Conservation (phyloP, 1,284 basidiomycete species). For the Rhodotorula sp. region DNA sequence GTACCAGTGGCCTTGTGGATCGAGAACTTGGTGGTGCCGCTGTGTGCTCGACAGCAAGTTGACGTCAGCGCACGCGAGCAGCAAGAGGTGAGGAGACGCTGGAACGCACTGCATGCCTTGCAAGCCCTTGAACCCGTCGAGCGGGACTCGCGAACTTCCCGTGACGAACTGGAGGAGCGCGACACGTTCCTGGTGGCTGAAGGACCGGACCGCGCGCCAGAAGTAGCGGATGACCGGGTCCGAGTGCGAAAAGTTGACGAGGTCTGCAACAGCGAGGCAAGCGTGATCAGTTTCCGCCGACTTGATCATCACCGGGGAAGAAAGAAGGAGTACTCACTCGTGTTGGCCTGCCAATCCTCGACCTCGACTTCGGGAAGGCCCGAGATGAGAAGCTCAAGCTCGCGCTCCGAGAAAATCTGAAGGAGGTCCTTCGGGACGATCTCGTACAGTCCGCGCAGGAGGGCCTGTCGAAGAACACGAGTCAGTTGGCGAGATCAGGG, state of each 20-base stretch:
- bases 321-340: slow-evolving; percentile 71
- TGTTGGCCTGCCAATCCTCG: slow-evolving; percentile 77
- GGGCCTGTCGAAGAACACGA: slow-evolving; percentile 57
- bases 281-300: background rate
- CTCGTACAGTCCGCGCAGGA: slow-evolving; percentile 92
- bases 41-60: background rate
- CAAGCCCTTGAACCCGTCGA: slow-evolving; percentile 44
- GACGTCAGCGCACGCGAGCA: background rate
- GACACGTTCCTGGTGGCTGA: slow-evolving; percentile 93
- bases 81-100: no score
- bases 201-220: slow-evolving; percentile 97
- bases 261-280: slow-evolving; percentile 32
- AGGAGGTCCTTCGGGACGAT: slow-evolving; percentile 84
- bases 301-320: slow-evolving; percentile 53
- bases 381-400: slow-evolving; percentile 68
- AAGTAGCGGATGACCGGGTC: slow-evolving; percentile 98
- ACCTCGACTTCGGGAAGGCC: slow-evolving; percentile 94
- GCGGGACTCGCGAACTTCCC: slow-evolving; percentile 81
- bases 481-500: background rate
- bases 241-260: slow-evolving; percentile 51
- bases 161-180: slow-evolving; percentile 80
- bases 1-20: slow-evolving; percentile 91
- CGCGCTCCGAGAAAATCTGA: slow-evolving; percentile 87
- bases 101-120: slow-evolving; percentile 40
- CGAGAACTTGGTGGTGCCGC: slow-evolving; percentile 74